Conservation (phyloP, 1,139 yeast genomes). For the Debaryomyces nepalensis region DNA sequence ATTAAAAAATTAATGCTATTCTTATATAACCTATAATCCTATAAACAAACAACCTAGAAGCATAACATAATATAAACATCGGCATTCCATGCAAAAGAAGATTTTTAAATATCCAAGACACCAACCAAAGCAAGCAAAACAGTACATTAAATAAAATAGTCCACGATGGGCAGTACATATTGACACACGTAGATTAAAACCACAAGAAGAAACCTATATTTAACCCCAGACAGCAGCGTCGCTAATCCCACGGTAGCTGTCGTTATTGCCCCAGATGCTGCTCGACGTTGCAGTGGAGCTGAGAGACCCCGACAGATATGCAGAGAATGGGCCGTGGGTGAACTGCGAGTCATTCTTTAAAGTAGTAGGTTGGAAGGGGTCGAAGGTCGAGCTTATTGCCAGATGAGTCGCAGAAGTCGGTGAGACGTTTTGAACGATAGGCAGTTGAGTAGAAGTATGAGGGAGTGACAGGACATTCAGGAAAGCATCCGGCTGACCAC, state of each 20-base stretch:
- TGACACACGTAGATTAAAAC: neutral
- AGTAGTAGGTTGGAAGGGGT: conserved; percentile 29
- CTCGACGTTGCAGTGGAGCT: conserved; percentile 6
- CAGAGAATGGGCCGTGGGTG: neutral
- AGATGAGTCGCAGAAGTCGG: neutral
- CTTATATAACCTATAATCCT: conserved; percentile 7
- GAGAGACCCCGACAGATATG: conserved; percentile 5
- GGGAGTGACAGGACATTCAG: neutral
- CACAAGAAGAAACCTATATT: conserved; percentile 1
- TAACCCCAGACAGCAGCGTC: conserved; percentile 28
- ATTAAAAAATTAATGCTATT: conserved; percentile 2
- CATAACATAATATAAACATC: conserved; percentile 2
- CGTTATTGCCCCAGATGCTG: conserved; percentile 14
- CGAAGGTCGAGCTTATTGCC: conserved; percentile 17
- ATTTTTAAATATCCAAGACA: conserved; percentile 1
- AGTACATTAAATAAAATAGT: conserved; percentile 1
- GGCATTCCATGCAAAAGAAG: neutral
- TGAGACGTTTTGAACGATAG: neutral
- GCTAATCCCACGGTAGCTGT: conserved; percentile 15
- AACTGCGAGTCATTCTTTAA: conserved; percentile 11
- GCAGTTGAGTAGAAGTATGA: neutral
- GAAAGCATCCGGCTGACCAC: neutral
- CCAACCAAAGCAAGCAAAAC: conserved; percentile 5
- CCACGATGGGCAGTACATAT: neutral
- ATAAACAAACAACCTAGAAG: conserved; percentile 10